Evolutionary conservation across 768 basidiomycete species (phyloP).

Genomic region (Saitozyma sp.): DNA sequence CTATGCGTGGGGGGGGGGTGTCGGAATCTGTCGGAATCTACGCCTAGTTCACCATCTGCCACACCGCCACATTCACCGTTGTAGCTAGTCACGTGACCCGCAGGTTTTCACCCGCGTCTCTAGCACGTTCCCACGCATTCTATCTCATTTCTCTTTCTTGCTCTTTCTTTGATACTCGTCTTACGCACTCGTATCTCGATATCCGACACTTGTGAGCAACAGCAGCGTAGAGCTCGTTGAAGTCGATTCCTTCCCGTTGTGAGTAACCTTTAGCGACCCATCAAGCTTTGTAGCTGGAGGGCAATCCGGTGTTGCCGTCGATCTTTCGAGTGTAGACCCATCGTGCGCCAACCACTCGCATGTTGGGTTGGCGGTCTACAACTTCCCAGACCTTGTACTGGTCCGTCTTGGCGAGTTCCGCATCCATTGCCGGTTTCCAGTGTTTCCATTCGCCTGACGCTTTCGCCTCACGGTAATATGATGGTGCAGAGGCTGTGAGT

Average conservation of each 20-base stretch:
- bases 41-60: too few relatives aligned
- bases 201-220: slow-evolving; percentile 10
- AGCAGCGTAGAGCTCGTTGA: slow-evolving; percentile 3
- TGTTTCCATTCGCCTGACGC: slow-evolving; percentile 2
- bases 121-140: too few relatives aligned
- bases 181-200: too few relatives aligned
- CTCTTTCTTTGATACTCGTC: too few relatives aligned
- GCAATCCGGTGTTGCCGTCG: slow-evolving; percentile 6
- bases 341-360: neutral
- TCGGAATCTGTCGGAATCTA: too few relatives aligned
- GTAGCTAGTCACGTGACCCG: too few relatives aligned
- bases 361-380: neutral
- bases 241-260: slow-evolving; percentile 18
- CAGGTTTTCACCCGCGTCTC: too few relatives aligned
- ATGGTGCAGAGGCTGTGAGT: neutral
- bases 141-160: too few relatives aligned
- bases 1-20: too few relatives aligned
- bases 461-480: neutral
- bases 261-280: slow-evolving; percentile 20
- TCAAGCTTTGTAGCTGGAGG: slow-evolving; percentile 22
- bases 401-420: slow-evolving; percentile 9
- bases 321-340: slow-evolving; percentile 11
- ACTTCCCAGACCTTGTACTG: slow-evolving; percentile 10
- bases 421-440: slow-evolving; percentile 6
- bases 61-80: too few relatives aligned